These are phyloP conservation scores for Colletotrichum sp. DNA, from an alignment of 2,329 filamentous ascomycete genomes.

Conservation along the genomic window DNA sequence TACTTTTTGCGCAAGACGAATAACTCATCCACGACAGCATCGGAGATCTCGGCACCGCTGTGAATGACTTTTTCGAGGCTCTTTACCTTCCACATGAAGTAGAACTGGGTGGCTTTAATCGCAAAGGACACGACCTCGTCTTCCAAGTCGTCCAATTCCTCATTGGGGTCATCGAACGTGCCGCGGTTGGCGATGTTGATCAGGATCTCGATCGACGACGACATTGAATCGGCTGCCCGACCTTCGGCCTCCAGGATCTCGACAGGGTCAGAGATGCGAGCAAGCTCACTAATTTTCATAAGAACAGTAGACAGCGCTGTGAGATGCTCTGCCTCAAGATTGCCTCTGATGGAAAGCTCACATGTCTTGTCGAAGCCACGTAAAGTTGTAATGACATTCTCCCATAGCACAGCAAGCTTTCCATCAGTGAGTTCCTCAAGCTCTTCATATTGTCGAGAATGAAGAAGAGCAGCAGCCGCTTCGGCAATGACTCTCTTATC, in stretches of 20 bases:
- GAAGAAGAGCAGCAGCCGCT: constrained; percentile 80
- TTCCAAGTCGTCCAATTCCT: constrained; percentile 77
- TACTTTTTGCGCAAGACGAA: constrained; percentile 61
- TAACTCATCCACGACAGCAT: constrained; percentile 66
- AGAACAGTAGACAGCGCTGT: constrained; percentile 76
- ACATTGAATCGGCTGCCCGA: constrained; percentile 50
- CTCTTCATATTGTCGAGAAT: constrained; percentile 86
- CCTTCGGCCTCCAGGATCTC: constrained; percentile 72
- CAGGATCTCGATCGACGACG: constrained; percentile 70
- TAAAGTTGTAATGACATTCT: constrained; percentile 78
- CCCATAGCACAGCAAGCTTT: constrained; percentile 85
- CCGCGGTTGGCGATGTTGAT: constrained; percentile 77
- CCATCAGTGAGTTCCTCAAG: constrained; percentile 83
- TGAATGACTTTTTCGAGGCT: constrained; percentile 60
- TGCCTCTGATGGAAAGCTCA: constrained; percentile 74
- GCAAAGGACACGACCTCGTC: constrained; percentile 79
- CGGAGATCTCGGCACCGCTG: constrained; percentile 59
- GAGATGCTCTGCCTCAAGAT: constrained; percentile 68
- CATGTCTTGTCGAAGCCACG: constrained; percentile 73
- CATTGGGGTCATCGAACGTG: constrained; percentile 69
- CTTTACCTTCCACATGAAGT: constrained; percentile 93
- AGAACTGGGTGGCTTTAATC: constrained; percentile 80
- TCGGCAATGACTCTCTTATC: constrained; percentile 85
- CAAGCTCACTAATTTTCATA: constrained; percentile 80
- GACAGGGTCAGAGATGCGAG: constrained; percentile 79